phyloP scores from a whole-genome alignment of 2,329 filamentous ascomycete genomes.

The Arthrinium phaeospermum region DNA sequence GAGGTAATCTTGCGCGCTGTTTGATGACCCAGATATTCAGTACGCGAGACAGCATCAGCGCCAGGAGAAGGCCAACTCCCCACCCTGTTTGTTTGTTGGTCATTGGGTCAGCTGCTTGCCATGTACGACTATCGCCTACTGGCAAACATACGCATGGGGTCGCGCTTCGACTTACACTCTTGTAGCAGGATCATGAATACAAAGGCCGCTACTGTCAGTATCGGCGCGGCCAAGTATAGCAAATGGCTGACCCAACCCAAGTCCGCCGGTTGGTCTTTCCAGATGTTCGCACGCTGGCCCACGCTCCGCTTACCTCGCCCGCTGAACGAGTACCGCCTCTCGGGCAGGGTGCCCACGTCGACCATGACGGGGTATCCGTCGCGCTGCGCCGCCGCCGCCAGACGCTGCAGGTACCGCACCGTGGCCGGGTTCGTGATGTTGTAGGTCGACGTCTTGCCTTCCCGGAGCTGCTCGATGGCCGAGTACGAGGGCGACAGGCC shows the following conservation, averaged over 20 bases:
- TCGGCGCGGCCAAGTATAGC: slow-evolving; percentile 53
- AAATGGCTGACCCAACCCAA: slow-evolving; percentile 54
- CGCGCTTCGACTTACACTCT: slow-evolving; percentile 46
- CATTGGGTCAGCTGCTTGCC: not conserved
- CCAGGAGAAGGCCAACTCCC: slow-evolving; percentile 52
- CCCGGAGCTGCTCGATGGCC: slow-evolving; percentile 42
- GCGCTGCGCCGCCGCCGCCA: slow-evolving; percentile 59
- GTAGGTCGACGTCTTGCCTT: slow-evolving; percentile 38
- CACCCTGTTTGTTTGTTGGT: slow-evolving; percentile 43
- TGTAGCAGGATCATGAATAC: slow-evolving; percentile 51
- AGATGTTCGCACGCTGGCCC: slow-evolving; percentile 36
- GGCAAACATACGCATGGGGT: not conserved
- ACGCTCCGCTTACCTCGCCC: slow-evolving; percentile 33
- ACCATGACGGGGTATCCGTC: slow-evolving; percentile 51
- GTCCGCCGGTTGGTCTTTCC: slow-evolving; percentile 39
- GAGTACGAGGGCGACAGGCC: slow-evolving; percentile 44
- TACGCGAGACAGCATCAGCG: slow-evolving; percentile 59
- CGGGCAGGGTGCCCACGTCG: slow-evolving; percentile 61
- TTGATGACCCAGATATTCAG: slow-evolving; percentile 64
- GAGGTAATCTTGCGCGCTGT: slow-evolving; percentile 44
- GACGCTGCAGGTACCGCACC: slow-evolving; percentile 58
- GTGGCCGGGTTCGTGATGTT: slow-evolving; percentile 57
- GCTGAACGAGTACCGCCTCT: slow-evolving; percentile 36
- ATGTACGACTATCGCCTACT: not conserved
- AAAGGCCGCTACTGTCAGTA: slow-evolving; percentile 51